These are phyloP conservation scores for Selaginella tamariscina DNA, from an alignment of 75 land plant genomes.

Conservation along the genomic window DNA sequence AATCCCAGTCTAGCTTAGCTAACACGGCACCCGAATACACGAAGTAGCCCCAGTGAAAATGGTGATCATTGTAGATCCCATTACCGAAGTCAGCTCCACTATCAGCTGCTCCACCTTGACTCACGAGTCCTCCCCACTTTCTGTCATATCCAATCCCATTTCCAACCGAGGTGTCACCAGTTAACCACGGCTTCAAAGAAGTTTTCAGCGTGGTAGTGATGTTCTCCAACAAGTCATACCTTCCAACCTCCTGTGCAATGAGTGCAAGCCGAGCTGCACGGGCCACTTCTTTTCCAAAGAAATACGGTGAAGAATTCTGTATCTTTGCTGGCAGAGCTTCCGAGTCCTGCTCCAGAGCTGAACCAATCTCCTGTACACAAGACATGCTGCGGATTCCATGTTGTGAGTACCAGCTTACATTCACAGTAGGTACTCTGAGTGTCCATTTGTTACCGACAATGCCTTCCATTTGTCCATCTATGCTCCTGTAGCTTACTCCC, in stretches of 20 bases:
- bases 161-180: neutral
- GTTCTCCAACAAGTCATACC: neutral
- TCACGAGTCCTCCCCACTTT: conserved; percentile 1
- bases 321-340: conserved; percentile 1
- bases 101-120: neutral
- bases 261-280: conserved; percentile 6
- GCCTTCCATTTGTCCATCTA: conserved; percentile 8
- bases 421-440: neutral
- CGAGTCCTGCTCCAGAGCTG: conserved; percentile 21
- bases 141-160: conserved; percentile 1
- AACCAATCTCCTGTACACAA: neutral
- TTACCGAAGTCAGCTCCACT: neutral
- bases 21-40: conserved; percentile 5
- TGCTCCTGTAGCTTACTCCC: neutral
- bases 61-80: conserved; percentile 11
- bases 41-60: conserved; percentile 11
- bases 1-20: neutral
- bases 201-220: neutral
- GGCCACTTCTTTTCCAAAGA: conserved; percentile 2
- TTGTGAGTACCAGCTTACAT: conserved; percentile 21
- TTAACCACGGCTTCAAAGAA: neutral
- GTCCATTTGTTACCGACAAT: conserved; percentile 1
- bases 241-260: neutral
- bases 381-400: neutral
- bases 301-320: conserved; percentile 25